Conservation (phyloP, 2,329 filamentous ascomycete species). For the Ophiostoma perfectum region DNA sequence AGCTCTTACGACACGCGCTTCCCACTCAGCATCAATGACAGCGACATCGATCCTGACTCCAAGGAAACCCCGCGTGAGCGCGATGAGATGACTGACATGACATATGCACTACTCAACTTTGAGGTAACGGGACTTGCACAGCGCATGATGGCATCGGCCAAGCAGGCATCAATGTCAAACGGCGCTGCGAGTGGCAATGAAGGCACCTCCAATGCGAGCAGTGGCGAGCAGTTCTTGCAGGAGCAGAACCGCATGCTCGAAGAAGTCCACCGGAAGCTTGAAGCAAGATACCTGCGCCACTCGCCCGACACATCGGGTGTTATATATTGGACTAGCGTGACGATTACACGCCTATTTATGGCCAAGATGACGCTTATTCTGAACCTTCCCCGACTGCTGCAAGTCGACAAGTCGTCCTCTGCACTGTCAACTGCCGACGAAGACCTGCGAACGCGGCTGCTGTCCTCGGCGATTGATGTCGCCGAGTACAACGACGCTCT, state of each 20-base stretch:
- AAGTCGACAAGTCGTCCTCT: slow-evolving; percentile 21
- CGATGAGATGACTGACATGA: slow-evolving; percentile 49
- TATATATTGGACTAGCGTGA: slow-evolving; percentile 37
- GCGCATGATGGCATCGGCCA: slow-evolving; percentile 33
- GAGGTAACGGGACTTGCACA: slow-evolving; percentile 36
- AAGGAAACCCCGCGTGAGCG: slow-evolving; percentile 43
- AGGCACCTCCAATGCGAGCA: slow-evolving; percentile 26
- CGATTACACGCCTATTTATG: slow-evolving; percentile 59
- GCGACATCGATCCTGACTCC: slow-evolving; percentile 44
- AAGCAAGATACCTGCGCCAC: slow-evolving; percentile 41
- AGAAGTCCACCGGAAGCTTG: slow-evolving; percentile 40
- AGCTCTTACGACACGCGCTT: slow-evolving; percentile 44
- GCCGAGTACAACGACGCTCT: slow-evolving; percentile 52
- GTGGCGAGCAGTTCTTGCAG: slow-evolving; percentile 31
- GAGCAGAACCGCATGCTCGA: slow-evolving; percentile 42
- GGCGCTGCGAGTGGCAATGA: slow-evolving; percentile 10
- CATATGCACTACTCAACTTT: slow-evolving; percentile 40
- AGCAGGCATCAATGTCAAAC: slow-evolving; percentile 1
- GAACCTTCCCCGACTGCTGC: slow-evolving; percentile 63
- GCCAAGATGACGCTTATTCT: slow-evolving; percentile 73
- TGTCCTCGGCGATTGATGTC: slow-evolving; percentile 48
- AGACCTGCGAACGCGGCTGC: slow-evolving; percentile 40
- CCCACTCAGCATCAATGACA: slow-evolving; percentile 54
- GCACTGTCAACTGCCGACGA: slow-evolving; percentile 25
- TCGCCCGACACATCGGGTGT: slow-evolving; percentile 32